Base-by-base conservation (phyloP, 139 green algal genomes). In the Tetradesmus obliquus region DNA sequence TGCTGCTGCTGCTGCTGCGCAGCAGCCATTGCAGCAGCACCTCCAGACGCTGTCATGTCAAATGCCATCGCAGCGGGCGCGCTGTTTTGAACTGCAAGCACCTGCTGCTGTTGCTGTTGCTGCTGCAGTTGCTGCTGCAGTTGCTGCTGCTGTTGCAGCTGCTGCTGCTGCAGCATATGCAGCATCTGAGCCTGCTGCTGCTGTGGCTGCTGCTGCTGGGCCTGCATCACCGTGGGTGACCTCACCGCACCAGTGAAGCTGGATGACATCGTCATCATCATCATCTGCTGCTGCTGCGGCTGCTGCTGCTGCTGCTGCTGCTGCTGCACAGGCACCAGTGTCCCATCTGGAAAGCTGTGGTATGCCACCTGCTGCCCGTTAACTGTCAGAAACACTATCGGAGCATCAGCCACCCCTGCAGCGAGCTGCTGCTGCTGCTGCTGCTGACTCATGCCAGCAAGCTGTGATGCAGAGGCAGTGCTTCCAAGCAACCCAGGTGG, bases 301-400 rank as follows among this genome's bases (percentile, higher is more conserved):
- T 88, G 84, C 60, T 88, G 84, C 24, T 45, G n/a, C 55, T 81
- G 72, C 72, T 81, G 72, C 76, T 82, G 76, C 76, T 82, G 76
- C 24, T 57, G 57, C 24, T 57, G 57, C 24, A 79, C 58, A 32
- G 84, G 84, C 57, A 81, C 60, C 57, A 88, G 84, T 55, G 84
- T 88, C 3, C 84, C 84, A 79, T 79, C 84, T 88, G 58, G 58
- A 32, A 88, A 57, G 20, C 45, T 79, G 15, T n/a, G 12, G 15
- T 88, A 88, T 13, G 84, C 57, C 3, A 79, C 58, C 60, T 88
- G 15, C 57, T 57, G n/a, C 3, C 58, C 84, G 3, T 57, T n/a
- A 0, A 15, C 32, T 13, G 60, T 53, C 20, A 80, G 58, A 20
- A 60, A 24, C 57, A 88, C 24, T 4, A 88, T 20, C 17, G 84